Percentiles rank a stretch among this genome's conserved stretches.
These are phyloP conservation scores for Lepidium aucheri DNA, from an alignment of 345 rosid genomes.

Conservation along the genomic window DNA sequence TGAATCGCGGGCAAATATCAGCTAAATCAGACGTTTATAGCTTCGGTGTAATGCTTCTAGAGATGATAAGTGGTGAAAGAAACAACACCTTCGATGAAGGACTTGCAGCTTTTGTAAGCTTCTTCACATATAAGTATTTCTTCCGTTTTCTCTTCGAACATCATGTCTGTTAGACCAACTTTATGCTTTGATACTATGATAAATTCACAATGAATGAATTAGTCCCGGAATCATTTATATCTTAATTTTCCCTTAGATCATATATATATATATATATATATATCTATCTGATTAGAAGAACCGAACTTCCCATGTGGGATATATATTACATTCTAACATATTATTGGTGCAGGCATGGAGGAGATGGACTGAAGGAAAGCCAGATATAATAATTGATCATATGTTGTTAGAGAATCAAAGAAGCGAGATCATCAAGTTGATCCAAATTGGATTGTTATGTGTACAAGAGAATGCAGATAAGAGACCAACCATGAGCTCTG, in stretches of 20 bases:
- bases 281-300: too few relatives aligned
- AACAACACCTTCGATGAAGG: slow-evolving; percentile 16
- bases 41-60: slow-evolving; percentile 38
- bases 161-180: too few relatives aligned
- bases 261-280: too few relatives aligned
- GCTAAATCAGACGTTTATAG: slow-evolving; percentile 38
- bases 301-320: too few relatives aligned
- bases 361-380: slow-evolving; percentile 38
- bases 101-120: slow-evolving; percentile 17
- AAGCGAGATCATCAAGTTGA: neutral
- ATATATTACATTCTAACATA: too few relatives aligned
- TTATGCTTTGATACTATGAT: too few relatives aligned
- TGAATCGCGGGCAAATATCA: slow-evolving; percentile 32
- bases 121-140: neutral
- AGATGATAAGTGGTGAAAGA: slow-evolving; percentile 13
- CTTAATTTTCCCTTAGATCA: too few relatives aligned
- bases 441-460: slow-evolving; percentile 40
- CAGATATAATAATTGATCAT: slow-evolving; percentile 31
- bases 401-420: neutral
- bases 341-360: slow-evolving; percentile 35
- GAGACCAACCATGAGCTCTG: slow-evolving; percentile 40
- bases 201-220: too few relatives aligned
- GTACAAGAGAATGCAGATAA: slow-evolving; percentile 30
- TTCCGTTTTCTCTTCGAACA: too few relatives aligned
- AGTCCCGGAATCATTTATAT: too few relatives aligned